Percentiles rank a stretch among this genome's conserved stretches.
Evolutionary conservation across 257 asterid genomes (phyloP).

Genomic region (Paraleonurus japonicus): DNA sequence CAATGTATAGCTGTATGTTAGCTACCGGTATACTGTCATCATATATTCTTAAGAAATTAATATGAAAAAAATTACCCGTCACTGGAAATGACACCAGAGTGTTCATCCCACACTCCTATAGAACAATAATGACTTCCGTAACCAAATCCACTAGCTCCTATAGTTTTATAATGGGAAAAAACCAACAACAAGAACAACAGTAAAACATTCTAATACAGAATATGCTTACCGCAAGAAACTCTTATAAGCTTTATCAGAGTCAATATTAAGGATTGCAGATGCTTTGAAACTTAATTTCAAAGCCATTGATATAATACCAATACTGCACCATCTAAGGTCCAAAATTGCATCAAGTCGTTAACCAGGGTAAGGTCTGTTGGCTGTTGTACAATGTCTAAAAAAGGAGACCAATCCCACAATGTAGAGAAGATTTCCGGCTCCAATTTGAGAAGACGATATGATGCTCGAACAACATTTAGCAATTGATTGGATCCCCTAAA

Average conservation of each 20-base stretch:
- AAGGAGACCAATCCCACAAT: slow-evolving; percentile 88
- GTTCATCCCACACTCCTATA: neutral
- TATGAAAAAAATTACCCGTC: neutral
- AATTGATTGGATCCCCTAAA: slow-evolving; percentile 51
- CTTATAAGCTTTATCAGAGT: slow-evolving; percentile 49
- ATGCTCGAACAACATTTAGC: slow-evolving; percentile 56
- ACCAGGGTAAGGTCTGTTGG: slow-evolving; percentile 22
- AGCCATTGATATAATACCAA: slow-evolving; percentile 47
- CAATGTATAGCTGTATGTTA: neutral
- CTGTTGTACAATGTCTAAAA: slow-evolving; percentile 51
- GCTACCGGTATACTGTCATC: neutral
- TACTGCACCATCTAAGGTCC: slow-evolving; percentile 75
- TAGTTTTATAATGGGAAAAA: neutral
- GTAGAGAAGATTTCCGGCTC: slow-evolving; percentile 62
- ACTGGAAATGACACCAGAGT: neutral
- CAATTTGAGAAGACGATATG: slow-evolving; percentile 67
- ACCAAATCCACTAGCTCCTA: neutral
- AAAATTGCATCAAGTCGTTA: slow-evolving; percentile 35
- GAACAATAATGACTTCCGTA: neutral
- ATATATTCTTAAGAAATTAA: slow-evolving; percentile 5
- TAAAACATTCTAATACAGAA: neutral
- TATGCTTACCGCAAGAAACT: slow-evolving; percentile 58
- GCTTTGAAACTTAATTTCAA: slow-evolving; percentile 56
- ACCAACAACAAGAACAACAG: neutral
- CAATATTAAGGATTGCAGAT: slow-evolving; percentile 41